Base-by-base conservation (phyloP, 306 rosid genomes). In the Rosa lucieae region DNA sequence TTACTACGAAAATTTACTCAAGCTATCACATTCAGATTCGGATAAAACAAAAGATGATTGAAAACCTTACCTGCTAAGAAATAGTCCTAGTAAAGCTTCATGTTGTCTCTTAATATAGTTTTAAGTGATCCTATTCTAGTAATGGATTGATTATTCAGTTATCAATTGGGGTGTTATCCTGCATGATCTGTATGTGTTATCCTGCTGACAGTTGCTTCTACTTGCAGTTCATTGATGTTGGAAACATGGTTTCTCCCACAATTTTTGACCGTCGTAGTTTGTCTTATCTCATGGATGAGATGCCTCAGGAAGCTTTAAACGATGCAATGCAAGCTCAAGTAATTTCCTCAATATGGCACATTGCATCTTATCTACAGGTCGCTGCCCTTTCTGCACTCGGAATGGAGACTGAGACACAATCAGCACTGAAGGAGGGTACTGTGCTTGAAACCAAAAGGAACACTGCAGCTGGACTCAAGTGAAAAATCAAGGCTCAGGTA, bases 221-320 rank as follows among this genome's bases (percentile, higher is more conserved):
- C n/a, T 44, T 69, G 78, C 89, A 90, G 93, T 87, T 92, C 83
- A 78, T 90, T 72, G 89, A 92, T 81, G 87, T 71, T 37, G 93
- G 95, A 85, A 90, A 90, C 56, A 90, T 90, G 93, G 84, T 87
- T 63, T 92, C 97, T 73, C 97, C 93, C 46, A 92, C 95, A 6
- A 85, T 89, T 48, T 85, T 80, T 47, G 92, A 90, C 12, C 82
- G 93, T 21, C 90, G 93, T 52, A 87, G 94, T 85, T 80, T 92
- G 79, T 90, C 85, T 84, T 85, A 90, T 73, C 94, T 92, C 72
- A 90, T 90, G 15, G 87, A 74, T 18, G 92, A 87, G 83, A 85
- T 84, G 90, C 83, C 89, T 78, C 3, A 1, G 58, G 90, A 90
- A 69, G 93, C 93, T 3, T 81, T 92, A 44, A 85, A 84, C 5